Evolutionary conservation across 2,329 filamentous ascomycete species (phyloP), one percentile per base, ranked within the genome.

Genomic region (Pseudogymnoascus sp.): DNA sequence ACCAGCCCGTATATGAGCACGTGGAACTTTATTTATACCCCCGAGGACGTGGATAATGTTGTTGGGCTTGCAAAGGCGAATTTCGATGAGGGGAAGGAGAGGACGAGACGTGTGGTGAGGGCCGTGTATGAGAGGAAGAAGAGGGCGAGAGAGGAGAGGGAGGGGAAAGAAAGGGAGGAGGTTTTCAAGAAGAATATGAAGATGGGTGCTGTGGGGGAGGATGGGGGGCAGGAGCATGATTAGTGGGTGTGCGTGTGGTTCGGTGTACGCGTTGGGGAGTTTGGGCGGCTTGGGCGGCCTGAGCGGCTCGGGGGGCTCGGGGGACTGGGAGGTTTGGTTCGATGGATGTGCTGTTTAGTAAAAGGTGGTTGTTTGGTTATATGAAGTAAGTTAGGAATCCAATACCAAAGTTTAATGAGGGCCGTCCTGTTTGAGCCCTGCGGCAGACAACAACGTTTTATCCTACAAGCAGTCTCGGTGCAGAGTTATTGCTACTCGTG

Each of bases 1-100:
- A 84, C 83, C 2, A 89, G 85, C 62, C 91, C 96, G 65, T 97
- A 92, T 75, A 86, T 97, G 79, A 91, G 87, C 68, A 99, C 95
- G 0, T 99, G 95, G 95, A 99, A 99, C 73, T 97, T 97, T 73
- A 87, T 97, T 31, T 99, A 97, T 75, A 96, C 90, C 1, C 88
- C 92, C 0, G 88, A 95, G 64, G 88, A 99, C 74, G 87, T 99
- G 61, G 93, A 97, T 69, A 84, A 85, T 26, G 91, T 96, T 0
- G 88, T 96, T 1, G 81, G 83, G 4, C 82, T 99, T 29, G 93
- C 95, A 1, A 82, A 86, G 63, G 91, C 91, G 10, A 99, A 99
- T 75, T 99, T 91, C 69, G 81, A 84, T 5, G 91, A 96, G 73
- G 92, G 93, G 0, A 84, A 84, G 60, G 89, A 90, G 63, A 86